These are phyloP conservation scores for Globisporangium iwayamae DNA, from an alignment of 352 stramenopile genomes.

Conservation along the genomic window DNA sequence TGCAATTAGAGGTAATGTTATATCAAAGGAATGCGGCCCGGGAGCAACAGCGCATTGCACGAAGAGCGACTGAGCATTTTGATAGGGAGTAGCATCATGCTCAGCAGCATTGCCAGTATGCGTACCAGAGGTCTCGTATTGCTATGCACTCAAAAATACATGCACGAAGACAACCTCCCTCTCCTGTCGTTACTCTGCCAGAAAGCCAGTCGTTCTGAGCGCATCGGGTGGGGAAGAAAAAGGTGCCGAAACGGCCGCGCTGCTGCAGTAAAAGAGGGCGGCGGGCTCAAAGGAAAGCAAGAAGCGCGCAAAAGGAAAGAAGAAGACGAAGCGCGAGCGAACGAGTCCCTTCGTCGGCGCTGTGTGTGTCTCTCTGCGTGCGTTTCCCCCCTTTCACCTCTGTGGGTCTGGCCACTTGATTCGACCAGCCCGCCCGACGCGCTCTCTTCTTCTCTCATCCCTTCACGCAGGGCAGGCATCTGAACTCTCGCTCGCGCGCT, in stretches of 20 bases:
- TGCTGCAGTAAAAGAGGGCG: too few relatives aligned
- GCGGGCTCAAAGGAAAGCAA: neutral
- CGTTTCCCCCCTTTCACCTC: neutral
- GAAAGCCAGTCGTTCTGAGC: neutral
- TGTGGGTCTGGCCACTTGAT: neutral
- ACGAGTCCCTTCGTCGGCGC: neutral
- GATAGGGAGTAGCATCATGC: too few relatives aligned
- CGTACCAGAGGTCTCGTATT: too few relatives aligned
- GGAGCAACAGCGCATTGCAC: too few relatives aligned
- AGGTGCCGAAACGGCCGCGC: neutral
- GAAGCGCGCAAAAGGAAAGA: neutral
- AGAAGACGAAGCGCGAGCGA: neutral
- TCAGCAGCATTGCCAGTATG: too few relatives aligned
- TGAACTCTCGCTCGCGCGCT: too few relatives aligned
- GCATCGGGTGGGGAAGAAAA: neutral
- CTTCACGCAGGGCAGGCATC: too few relatives aligned
- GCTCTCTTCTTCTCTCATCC: neutral
- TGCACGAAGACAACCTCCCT: too few relatives aligned
- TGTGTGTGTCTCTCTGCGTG: neutral
- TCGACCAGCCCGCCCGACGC: neutral
- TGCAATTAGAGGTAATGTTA: neutral
- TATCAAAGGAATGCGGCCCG: too few relatives aligned
- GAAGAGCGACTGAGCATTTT: too few relatives aligned
- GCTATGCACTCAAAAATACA: too few relatives aligned
- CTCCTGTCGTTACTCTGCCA: neutral